Evolutionary conservation across 495 filamentous ascomycete genomes (phyloP).

Genomic region (Penicillium chermesinum): DNA sequence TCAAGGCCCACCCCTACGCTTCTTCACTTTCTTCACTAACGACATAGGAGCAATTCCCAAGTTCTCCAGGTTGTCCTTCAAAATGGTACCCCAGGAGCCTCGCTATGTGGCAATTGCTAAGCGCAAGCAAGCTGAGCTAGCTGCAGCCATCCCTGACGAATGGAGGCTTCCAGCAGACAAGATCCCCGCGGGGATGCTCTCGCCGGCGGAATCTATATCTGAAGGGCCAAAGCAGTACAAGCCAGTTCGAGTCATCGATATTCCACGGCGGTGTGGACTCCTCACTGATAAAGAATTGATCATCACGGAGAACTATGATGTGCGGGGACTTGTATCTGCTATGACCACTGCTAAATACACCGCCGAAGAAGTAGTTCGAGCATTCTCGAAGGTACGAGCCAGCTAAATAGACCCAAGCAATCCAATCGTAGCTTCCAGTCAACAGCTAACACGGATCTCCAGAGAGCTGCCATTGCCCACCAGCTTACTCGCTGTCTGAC

Average conservation of each 20-base stretch:
- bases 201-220: slow-evolving; percentile 37
- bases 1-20: no score
- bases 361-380: slow-evolving; percentile 49
- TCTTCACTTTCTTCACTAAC: no score
- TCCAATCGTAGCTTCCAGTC: no score
- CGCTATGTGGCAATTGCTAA: slow-evolving; percentile 31
- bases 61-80: not conserved
- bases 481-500: slow-evolving; percentile 61
- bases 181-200: slow-evolving; percentile 38
- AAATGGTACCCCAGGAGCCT: slow-evolving; percentile 17
- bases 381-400: slow-evolving; percentile 64
- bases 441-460: not conserved
- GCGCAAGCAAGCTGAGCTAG: slow-evolving; percentile 43
- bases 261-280: slow-evolving; percentile 46
- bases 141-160: slow-evolving; percentile 42
- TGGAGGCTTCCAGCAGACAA: slow-evolving; percentile 36
- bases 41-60: no score
- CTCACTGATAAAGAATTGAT: slow-evolving; percentile 48
- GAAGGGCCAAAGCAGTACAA: slow-evolving; percentile 29
- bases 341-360: slow-evolving; percentile 46
- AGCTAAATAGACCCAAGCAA: no score
- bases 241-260: slow-evolving; percentile 37
- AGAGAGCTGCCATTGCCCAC: slow-evolving; percentile 56
- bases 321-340: slow-evolving; percentile 42
- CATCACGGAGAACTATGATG: slow-evolving; percentile 56